Evolutionary conservation across 1,284 basidiomycete genomes (phyloP).

Genomic region (Ustilago tritici): DNA sequence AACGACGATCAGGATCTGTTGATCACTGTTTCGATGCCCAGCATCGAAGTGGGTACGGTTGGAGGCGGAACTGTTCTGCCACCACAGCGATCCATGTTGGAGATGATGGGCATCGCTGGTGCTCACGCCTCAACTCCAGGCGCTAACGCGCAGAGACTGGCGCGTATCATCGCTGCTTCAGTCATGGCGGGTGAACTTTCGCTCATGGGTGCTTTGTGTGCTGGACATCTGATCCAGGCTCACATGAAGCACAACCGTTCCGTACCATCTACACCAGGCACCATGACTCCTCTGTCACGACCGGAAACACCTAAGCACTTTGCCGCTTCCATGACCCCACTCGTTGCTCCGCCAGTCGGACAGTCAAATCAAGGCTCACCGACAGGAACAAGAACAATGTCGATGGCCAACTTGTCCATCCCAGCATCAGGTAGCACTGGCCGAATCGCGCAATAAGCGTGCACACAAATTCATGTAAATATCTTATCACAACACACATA

Average conservation of each 20-base stretch:
- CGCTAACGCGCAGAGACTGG: slow-evolving; percentile 68
- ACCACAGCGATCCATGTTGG: slow-evolving; percentile 67
- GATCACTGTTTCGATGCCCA: slow-evolving; percentile 68
- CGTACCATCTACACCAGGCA: slow-evolving; percentile 65
- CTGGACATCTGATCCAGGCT: slow-evolving; percentile 68
- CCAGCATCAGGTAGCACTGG: slow-evolving; percentile 43
- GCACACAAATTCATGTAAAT: slow-evolving; percentile 21
- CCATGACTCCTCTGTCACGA: slow-evolving; percentile 59
- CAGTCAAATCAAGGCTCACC: slow-evolving; percentile 41
- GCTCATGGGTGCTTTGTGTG: slow-evolving; percentile 66
- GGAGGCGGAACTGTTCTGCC: slow-evolving; percentile 83
- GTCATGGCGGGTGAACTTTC: slow-evolving; percentile 69
- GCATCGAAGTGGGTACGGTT: slow-evolving; percentile 76
- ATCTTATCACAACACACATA: slow-evolving; percentile 12
- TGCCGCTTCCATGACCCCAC: slow-evolving; percentile 62
- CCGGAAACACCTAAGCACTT: slow-evolving; percentile 61
- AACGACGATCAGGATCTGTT: slow-evolving; percentile 91
- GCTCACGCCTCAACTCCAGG: slow-evolving; percentile 64
- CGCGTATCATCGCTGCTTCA: slow-evolving; percentile 67
- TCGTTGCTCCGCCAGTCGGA: slow-evolving; percentile 56
- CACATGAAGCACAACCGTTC: slow-evolving; percentile 69
- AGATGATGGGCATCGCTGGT: slow-evolving; percentile 67
- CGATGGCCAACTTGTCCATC: slow-evolving; percentile 43
- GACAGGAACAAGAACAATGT: slow-evolving; percentile 39
- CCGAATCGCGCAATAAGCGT: slow-evolving; percentile 6